phyloP scores from a whole-genome alignment of 176 grass and related monocot genomes.

The Juncus effusus region DNA sequence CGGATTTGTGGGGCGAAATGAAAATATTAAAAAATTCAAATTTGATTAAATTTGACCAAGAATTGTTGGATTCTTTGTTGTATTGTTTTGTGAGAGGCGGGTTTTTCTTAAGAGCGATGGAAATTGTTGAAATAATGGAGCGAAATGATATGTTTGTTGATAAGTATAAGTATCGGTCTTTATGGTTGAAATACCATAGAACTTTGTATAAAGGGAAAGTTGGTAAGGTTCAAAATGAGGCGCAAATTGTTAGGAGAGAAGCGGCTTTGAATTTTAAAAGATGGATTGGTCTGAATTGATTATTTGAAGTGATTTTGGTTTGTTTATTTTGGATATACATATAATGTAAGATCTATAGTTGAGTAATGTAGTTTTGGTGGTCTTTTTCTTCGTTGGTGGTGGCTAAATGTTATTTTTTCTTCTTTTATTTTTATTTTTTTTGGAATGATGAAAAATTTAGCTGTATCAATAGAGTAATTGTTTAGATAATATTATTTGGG shows the following conservation, averaged over 20 bases:
- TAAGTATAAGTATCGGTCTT: constrained; percentile 85
- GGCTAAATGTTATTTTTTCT: too few species aligned
- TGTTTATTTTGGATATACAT: constrained; percentile 1
- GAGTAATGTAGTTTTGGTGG: too few species aligned
- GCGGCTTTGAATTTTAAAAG: constrained; percentile 69
- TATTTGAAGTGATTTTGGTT: background rate
- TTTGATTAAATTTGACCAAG: constrained; percentile 74
- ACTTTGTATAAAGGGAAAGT: constrained; percentile 74
- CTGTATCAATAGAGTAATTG: too few species aligned
- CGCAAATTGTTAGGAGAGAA: constrained; percentile 77
- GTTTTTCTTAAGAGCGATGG: constrained; percentile 90
- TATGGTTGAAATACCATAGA: constrained; percentile 94
- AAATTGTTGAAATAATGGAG: constrained; percentile 90
- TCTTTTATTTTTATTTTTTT: too few species aligned
- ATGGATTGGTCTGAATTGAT: constrained; percentile 86
- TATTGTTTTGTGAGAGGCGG: constrained; percentile 97
- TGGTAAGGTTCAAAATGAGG: constrained; percentile 76
- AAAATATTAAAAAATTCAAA: constrained; percentile 54
- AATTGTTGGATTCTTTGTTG: constrained; percentile 80
- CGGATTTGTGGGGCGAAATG: constrained; percentile 97
- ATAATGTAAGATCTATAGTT: too few species aligned
- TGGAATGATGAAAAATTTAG: too few species aligned
- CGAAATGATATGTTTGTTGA: constrained; percentile 67
- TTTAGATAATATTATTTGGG: too few species aligned
- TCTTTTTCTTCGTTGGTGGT: too few species aligned